Evolutionary conservation across 768 basidiomycete genomes (phyloP).

Genomic region (Ramaria rubella): DNA sequence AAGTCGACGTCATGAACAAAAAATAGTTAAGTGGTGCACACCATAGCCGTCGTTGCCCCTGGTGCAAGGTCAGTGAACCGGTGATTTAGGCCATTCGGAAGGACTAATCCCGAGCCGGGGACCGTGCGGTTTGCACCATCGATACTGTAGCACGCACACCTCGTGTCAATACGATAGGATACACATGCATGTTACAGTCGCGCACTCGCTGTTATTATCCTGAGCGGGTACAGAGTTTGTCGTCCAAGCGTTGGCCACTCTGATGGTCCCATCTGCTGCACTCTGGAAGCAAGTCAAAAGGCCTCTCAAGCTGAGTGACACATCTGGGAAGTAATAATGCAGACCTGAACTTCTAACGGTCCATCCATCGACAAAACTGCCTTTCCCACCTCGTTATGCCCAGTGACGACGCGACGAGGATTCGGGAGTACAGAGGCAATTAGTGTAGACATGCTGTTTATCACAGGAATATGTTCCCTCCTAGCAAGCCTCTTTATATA

Average conservation of each 20-base stretch:
- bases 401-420: conserved; percentile 43
- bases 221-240: conserved; percentile 44
- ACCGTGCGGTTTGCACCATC: conserved; percentile 42
- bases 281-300: too few species aligned
- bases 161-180: too few species aligned
- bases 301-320: too few species aligned
- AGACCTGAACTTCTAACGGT: conserved; percentile 19
- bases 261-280: neutral
- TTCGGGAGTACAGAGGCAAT: conserved; percentile 18
- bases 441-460: neutral
- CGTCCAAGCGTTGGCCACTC: conserved; percentile 44
- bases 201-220: conserved; percentile 46
- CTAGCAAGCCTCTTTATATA: too few species aligned
- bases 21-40: conserved; percentile 20
- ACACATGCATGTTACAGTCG: too few species aligned
- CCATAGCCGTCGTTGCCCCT: conserved; percentile 43
- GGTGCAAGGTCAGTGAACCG: conserved; percentile 51
- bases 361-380: conserved; percentile 36
- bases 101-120: conserved; percentile 37
- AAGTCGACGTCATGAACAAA: conserved; percentile 12
- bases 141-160: too few species aligned
- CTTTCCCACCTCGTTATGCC: conserved; percentile 38
- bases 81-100: conserved; percentile 40
- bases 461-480: too few species aligned
- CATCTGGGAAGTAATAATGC: neutral